These are phyloP conservation scores for Alternaria triticimaculans DNA, from an alignment of 2,329 filamentous ascomycete genomes.

Conservation along the genomic window DNA sequence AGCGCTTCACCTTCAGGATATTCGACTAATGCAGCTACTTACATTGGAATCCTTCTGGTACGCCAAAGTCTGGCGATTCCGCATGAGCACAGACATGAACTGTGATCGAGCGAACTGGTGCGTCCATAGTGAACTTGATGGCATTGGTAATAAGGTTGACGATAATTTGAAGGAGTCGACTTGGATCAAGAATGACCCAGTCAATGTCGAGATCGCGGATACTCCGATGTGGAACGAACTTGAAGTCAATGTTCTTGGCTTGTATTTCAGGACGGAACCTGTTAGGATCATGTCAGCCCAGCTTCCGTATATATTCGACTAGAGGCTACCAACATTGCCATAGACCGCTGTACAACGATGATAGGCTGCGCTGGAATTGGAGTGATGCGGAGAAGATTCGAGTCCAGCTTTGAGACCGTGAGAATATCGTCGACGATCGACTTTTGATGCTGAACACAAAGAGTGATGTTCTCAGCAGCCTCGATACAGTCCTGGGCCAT, in stretches of 20 bases:
- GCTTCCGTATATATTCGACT: neutral
- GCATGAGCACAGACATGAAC: constrained; percentile 46
- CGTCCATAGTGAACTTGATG: constrained; percentile 55
- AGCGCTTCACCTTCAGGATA: neutral
- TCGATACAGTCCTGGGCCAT: constrained; percentile 36
- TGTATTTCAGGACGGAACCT: constrained; percentile 42
- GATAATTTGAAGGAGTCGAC: constrained; percentile 52
- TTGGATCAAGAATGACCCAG: constrained; percentile 52
- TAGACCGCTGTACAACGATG: constrained; percentile 40
- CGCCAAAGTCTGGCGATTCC: constrained; percentile 41
- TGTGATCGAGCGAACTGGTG: constrained; percentile 43
- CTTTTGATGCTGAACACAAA: constrained; percentile 46
- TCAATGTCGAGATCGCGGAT: constrained; percentile 45
- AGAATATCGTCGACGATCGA: constrained; percentile 45
- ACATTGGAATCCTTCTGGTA: constrained; percentile 27
- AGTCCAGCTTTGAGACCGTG: constrained; percentile 43
- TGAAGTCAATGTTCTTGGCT: constrained; percentile 37
- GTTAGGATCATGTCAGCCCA: neutral
- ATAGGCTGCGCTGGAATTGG: constrained; percentile 50
- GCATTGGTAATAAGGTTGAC: constrained; percentile 55
- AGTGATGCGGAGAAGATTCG: constrained; percentile 39
- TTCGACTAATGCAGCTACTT: neutral
- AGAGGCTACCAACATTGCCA: constrained; percentile 40
- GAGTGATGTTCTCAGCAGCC: constrained; percentile 50
- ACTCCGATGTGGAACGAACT: constrained; percentile 43